These are phyloP conservation scores for Yamadazyma laniorum DNA, from an alignment of 805 yeast species.

Conservation along the genomic window DNA sequence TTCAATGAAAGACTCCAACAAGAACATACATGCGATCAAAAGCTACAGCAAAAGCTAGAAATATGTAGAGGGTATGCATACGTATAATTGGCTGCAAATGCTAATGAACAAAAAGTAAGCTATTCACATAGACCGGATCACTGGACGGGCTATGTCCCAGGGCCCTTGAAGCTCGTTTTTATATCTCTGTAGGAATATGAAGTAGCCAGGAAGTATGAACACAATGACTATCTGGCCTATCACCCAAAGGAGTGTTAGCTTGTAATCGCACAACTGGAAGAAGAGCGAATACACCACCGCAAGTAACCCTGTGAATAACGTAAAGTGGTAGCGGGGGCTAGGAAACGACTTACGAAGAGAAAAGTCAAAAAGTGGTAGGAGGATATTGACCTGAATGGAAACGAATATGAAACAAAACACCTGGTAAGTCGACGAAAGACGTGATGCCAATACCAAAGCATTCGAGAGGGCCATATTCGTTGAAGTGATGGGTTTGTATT, in stretches of 20 bases:
- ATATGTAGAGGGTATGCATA: too few relatives aligned
- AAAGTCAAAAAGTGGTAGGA: constrained; percentile 68
- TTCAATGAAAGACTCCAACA: too few relatives aligned
- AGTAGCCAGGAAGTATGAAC: constrained; percentile 66
- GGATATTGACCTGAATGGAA: constrained; percentile 66
- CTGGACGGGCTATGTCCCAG: constrained; percentile 86
- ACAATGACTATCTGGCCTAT: constrained; percentile 46
- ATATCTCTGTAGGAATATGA: constrained; percentile 68
- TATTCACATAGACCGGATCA: constrained; percentile 6
- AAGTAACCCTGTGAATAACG: constrained; percentile 23
- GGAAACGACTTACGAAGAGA: constrained; percentile 45
- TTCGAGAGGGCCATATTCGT: constrained; percentile 83
- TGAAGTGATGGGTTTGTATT: constrained; percentile 56
- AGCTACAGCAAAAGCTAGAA: too few relatives aligned
- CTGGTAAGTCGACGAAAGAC: constrained; percentile 66
- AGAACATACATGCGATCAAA: too few relatives aligned
- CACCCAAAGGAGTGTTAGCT: constrained; percentile 48
- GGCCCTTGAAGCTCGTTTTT: constrained; percentile 89
- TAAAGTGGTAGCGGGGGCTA: constrained; percentile 22
- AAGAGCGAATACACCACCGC: constrained; percentile 21
- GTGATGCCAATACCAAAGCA: constrained; percentile 87
- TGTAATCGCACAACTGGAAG: constrained; percentile 24
- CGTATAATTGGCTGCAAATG: too few relatives aligned
- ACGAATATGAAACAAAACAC: constrained; percentile 84
- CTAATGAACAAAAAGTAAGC: too few relatives aligned